phyloP scores from a whole-genome alignment of 441 rosid species.

The Eutrema salsugineum region DNA sequence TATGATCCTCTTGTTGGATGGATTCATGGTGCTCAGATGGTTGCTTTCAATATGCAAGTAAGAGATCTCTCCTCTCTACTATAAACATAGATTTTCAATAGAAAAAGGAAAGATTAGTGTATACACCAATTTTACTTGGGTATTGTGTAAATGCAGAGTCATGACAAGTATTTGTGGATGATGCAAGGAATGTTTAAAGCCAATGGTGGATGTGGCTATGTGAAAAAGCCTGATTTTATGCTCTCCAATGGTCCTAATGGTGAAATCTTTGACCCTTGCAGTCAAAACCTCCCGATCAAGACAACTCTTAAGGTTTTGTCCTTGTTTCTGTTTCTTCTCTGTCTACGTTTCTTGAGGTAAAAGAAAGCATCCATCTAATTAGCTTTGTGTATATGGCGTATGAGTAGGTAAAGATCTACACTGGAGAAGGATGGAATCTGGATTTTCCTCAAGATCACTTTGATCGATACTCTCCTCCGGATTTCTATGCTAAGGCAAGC shows the following conservation, averaged over 20 bases:
- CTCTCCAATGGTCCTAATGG: slow-evolving; percentile 27
- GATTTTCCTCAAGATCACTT: slow-evolving; percentile 59
- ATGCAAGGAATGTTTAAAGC: slow-evolving; percentile 85
- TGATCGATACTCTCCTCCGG: slow-evolving; percentile 75
- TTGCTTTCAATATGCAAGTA: slow-evolving; percentile 91
- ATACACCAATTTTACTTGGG: neutral
- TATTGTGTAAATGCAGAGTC: slow-evolving; percentile 35
- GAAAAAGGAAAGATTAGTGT: neutral
- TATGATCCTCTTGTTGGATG: slow-evolving; percentile 69
- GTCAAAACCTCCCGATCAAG: slow-evolving; percentile 18
- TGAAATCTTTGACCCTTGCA: slow-evolving; percentile 44
- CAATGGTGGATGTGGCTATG: slow-evolving; percentile 71
- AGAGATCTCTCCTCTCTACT: neutral
- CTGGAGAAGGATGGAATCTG: slow-evolving; percentile 76
- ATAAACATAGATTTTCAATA: neutral
- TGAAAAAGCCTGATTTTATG: slow-evolving; percentile 62
- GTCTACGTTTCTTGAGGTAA: neutral
- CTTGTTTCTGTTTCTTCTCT: neutral
- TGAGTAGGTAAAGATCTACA: slow-evolving; percentile 54
- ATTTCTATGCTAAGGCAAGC: slow-evolving; percentile 65
- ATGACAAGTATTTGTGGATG: slow-evolving; percentile 51
- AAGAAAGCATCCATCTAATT: neutral
- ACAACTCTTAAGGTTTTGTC: slow-evolving; percentile 42
- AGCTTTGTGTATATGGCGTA: neutral
- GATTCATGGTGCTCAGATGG: slow-evolving; percentile 89